Percentiles rank a stretch among this genome's conserved stretches.
These are phyloP conservation scores for Fusarium caatingaense DNA, from an alignment of 2,329 filamentous ascomycete genomes.

Conservation along the genomic window DNA sequence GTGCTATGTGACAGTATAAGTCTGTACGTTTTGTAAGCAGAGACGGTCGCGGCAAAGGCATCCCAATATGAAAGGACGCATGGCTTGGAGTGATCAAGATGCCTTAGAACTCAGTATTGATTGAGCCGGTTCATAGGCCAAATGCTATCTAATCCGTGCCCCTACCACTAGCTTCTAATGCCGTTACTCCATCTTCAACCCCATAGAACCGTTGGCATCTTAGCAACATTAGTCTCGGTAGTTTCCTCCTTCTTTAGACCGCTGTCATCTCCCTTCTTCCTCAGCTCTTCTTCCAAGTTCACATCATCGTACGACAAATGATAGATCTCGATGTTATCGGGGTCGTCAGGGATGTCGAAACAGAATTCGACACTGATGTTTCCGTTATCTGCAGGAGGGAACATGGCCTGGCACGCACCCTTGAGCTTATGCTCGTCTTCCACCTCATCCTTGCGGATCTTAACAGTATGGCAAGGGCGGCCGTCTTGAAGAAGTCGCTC, in stretches of 20 bases:
- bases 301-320: too few species aligned
- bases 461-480: not conserved
- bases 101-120: not conserved
- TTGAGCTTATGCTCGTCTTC: not conserved
- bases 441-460: not conserved
- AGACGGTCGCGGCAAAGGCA: not conserved
- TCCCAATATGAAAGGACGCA: not conserved
- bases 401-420: not conserved
- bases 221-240: not conserved
- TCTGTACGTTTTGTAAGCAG: not conserved
- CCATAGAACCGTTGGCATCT: not conserved
- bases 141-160: not conserved
- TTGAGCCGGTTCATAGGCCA: not conserved
- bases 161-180: not conserved
- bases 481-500: not conserved
- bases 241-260: not conserved
- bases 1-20: too few species aligned
- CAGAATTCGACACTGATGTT: not conserved
- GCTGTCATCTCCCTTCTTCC: not conserved
- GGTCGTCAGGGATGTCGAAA: not conserved
- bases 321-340: not conserved
- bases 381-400: not conserved
- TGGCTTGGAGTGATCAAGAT: not conserved
- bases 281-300: slow-evolving; percentile 6
- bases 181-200: not conserved